Evolutionary conservation across 2,329 filamentous ascomycete species (phyloP).

Genomic region (Conoideocrella luteorostrata): DNA sequence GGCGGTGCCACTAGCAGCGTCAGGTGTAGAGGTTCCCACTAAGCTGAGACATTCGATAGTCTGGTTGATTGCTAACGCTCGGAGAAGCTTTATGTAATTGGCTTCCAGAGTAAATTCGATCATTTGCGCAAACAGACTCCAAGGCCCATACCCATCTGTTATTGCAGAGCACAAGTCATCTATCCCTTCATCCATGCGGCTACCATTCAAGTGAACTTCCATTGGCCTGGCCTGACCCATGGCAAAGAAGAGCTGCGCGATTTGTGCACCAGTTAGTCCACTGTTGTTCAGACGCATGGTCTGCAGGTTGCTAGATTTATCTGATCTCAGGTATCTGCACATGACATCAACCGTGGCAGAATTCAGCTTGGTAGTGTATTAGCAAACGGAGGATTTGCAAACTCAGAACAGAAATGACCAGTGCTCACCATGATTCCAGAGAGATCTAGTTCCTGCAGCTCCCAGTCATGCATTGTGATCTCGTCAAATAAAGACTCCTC

Average conservation of each 20-base stretch:
- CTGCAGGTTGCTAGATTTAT: constrained; percentile 34
- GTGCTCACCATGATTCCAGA: constrained; percentile 44
- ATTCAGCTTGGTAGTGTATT: constrained; percentile 33
- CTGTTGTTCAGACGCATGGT: constrained; percentile 45
- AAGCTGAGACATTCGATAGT: constrained; percentile 47
- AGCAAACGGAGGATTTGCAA: constrained; percentile 8
- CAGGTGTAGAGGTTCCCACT: constrained; percentile 45
- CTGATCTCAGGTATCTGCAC: constrained; percentile 37
- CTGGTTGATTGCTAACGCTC: constrained; percentile 42
- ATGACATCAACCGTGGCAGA: constrained; percentile 41
- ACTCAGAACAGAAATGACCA: background rate
- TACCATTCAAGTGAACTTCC: constrained; percentile 43
- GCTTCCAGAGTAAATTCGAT: constrained; percentile 47
- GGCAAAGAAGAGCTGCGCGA: constrained; percentile 43
- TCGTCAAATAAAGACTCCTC: constrained; percentile 41
- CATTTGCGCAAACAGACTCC: constrained; percentile 48
- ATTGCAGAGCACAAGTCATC: constrained; percentile 44
- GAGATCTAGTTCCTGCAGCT: constrained; percentile 48
- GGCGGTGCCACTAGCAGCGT: constrained; percentile 38
- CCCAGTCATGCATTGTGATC: constrained; percentile 35
- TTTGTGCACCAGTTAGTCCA: constrained; percentile 42
- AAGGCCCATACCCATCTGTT: constrained; percentile 39
- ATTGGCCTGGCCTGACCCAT: constrained; percentile 43
- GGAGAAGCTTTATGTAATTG: constrained; percentile 45
- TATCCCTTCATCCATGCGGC: constrained; percentile 46